phyloP scores from a whole-genome alignment of 169 alveolate species.

The Toxoplasma gondii region DNA sequence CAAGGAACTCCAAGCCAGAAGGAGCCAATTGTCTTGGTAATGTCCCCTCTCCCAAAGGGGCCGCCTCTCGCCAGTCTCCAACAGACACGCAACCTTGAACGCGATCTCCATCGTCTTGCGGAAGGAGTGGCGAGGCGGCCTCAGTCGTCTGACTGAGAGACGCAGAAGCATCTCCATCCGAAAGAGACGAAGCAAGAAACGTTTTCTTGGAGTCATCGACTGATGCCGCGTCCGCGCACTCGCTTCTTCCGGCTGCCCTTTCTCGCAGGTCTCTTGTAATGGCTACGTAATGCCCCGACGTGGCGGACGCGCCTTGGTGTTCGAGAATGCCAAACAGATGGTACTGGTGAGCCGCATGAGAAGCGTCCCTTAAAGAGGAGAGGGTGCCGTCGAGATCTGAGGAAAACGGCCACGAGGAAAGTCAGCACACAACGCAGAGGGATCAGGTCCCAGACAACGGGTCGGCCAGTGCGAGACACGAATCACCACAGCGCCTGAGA shows the following conservation, averaged over 20 bases:
- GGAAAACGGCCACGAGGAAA: not conserved
- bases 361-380: constrained; percentile 21
- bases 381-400: constrained; percentile 36
- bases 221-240: no score
- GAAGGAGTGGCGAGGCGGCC: no score
- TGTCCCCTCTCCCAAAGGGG: no score
- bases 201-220: no score
- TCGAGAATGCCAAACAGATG: constrained; percentile 53
- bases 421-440: not conserved
- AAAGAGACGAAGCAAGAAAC: no score
- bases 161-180: no score
- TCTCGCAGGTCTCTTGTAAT: constrained; percentile 56
- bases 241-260: not conserved
- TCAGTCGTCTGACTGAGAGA: no score
- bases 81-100: no score
- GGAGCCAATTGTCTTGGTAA: no score
- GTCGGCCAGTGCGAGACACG: not conserved
- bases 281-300: constrained; percentile 66
- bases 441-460: not conserved
- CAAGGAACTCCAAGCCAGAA: no score
- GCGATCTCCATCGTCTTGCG: no score
- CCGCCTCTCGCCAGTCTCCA: no score
- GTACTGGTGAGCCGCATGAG: constrained; percentile 47
- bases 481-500: not conserved
- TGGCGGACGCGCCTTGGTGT: constrained; percentile 66